Conservation (phyloP, 1,284 basidiomycete genomes). For the Moesziomyces sp. region DNA sequence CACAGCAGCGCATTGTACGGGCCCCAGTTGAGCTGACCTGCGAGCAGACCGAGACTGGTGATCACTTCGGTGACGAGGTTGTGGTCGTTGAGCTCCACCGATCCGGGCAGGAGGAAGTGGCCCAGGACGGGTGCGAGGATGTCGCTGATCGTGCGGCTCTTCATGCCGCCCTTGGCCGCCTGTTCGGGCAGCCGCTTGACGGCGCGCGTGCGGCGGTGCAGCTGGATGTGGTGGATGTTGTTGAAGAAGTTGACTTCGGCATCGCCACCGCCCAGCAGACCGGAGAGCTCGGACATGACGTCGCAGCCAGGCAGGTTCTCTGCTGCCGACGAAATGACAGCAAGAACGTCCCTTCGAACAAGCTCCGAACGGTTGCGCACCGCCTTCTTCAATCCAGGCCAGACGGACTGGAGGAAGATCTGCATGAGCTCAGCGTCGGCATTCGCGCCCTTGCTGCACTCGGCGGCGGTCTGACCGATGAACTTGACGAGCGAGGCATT, state of each 20-base stretch:
- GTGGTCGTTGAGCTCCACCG: conserved; percentile 79
- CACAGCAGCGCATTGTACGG: conserved; percentile 84
- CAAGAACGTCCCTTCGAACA: conserved; percentile 86
- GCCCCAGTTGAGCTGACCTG: conserved; percentile 74
- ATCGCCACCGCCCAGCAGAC: conserved; percentile 87
- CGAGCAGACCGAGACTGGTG: conserved; percentile 69
- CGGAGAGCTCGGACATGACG: conserved; percentile 80
- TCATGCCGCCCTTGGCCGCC: conserved; percentile 77
- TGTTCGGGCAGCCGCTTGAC: conserved; percentile 85
- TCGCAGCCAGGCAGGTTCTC: conserved; percentile 71
- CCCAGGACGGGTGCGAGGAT: conserved; percentile 88
- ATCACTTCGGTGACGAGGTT: conserved; percentile 93
- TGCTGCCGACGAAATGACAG: conserved; percentile 82
- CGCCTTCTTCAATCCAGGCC: conserved; percentile 84
- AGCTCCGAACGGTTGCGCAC: conserved; percentile 84
- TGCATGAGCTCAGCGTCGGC: conserved; percentile 20
- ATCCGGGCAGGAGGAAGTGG: conserved; percentile 76
- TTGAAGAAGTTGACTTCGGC: conserved; percentile 97
- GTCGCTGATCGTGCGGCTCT: conserved; percentile 80
- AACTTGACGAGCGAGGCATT: conserved; percentile 82
- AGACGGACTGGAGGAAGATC: conserved; percentile 77
- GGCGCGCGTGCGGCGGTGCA: conserved; percentile 89
- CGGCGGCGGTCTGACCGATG: conserved; percentile 68
- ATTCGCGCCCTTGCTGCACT: conserved; percentile 21
- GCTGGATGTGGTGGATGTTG: conserved; percentile 94